Base-by-base conservation (phyloP, 371 early-diverging fungal species). In the Vairimorpha necatrix region DNA sequence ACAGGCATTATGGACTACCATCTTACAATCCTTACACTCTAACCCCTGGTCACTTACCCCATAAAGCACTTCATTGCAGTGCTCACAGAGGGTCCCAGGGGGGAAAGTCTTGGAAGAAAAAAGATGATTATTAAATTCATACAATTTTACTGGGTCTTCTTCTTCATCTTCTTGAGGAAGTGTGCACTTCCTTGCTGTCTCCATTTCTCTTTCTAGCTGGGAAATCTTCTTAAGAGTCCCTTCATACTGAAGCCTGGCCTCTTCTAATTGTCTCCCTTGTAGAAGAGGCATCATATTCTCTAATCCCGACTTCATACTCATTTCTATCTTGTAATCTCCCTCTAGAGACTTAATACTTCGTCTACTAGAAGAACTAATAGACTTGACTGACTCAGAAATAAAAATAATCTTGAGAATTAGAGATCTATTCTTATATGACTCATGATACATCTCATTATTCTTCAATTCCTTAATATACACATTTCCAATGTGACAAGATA, bases 1-100 rank as follows among this genome's bases (percentile, higher is more conserved):
- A 63, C 86, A 85, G 2, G 65, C 39, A 32, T 74, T 80, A 60
- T 85, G 86, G 0, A 82, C 82, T 48, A 76, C 68, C 56, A 82
- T 67, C 20, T 70, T 47, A 63, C 86, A 85, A 48, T 84, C 84
- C 58, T 50, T 80, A 72, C 86, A 85, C n/a, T 74, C 58, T 60
- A 75, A 82, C 28, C 75, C 78, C 58, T 83, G 78, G 42, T 78
- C 69, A 16, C 30, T 33, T 28, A 75, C 20, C n/a, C 80, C 78
- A 42, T 74, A 74, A 11, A 80, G n/a, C 16, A 76, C 69, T 38
- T 78, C 79, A 63, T 80, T 76, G 53, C 83, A 83, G 36, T 78
- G 74, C 24, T 83, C 76, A 56, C 83, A 80, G 0, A 80, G 48
- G 2, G 72, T 72, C 11, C 80, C 77, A 33, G 69, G 71, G 33